Evolutionary conservation across 345 rosid species (phyloP).

Genomic region (Populus davidiana): DNA sequence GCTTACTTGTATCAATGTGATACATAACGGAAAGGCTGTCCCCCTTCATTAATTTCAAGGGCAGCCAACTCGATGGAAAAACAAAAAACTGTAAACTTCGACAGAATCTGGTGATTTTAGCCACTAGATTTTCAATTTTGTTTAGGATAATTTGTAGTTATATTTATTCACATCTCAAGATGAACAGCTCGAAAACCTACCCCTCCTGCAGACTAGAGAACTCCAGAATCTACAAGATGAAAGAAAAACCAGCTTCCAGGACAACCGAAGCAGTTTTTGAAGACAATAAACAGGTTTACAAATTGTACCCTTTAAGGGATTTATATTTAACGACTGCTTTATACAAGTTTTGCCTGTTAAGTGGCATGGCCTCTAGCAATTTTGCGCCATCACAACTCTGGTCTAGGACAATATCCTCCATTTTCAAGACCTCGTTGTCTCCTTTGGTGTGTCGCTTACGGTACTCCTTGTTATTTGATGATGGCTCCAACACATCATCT

Average conservation of each 20-base stretch:
- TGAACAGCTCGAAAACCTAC: neutral
- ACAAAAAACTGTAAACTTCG: too few species aligned
- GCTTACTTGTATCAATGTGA: too few species aligned
- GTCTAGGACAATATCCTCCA: neutral
- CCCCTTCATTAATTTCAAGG: too few species aligned
- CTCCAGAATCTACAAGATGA: neutral
- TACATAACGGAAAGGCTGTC: too few species aligned
- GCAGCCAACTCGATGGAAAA: too few species aligned
- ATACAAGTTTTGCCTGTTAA: slow-evolving; percentile 47
- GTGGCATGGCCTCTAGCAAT: slow-evolving; percentile 31
- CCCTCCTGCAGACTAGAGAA: neutral
- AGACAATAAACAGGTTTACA: neutral
- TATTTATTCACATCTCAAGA: neutral
- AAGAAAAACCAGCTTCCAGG: neutral
- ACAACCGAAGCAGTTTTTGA: neutral
- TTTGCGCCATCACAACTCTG: neutral
- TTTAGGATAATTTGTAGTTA: too few species aligned
- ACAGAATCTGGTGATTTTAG: too few species aligned
- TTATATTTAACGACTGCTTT: slow-evolving; percentile 33
- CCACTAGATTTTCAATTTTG: neutral
- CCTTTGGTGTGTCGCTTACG: slow-evolving; percentile 29
- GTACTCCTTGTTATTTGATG: slow-evolving; percentile 59
- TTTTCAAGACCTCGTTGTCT: neutral
- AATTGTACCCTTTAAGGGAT: slow-evolving; percentile 20
- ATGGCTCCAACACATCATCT: slow-evolving; percentile 70